Percentiles rank a stretch among this genome's conserved stretches.
phyloP scores from a whole-genome alignment of 495 filamentous ascomycete genomes.

The Astrothelium macrocarpum region DNA sequence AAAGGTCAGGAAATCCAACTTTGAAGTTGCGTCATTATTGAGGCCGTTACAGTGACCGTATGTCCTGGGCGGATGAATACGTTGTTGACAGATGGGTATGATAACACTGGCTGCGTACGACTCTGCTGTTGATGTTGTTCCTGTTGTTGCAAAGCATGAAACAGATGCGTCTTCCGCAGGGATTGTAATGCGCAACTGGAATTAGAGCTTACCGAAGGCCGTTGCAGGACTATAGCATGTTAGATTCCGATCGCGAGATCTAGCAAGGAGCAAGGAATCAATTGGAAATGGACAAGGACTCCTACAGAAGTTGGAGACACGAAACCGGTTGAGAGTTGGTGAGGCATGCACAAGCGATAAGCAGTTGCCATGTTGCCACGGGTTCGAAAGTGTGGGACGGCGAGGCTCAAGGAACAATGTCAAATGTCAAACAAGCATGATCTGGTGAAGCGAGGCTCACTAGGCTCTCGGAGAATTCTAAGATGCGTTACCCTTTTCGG shows the following conservation, averaged over 20 bases:
- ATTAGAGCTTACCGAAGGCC: background rate
- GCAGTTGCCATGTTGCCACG: background rate
- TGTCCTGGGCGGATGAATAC: background rate
- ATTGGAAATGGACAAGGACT: background rate
- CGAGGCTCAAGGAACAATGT: background rate
- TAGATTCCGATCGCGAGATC: background rate
- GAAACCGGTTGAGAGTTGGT: background rate
- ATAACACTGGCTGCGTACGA: background rate
- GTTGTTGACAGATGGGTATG: background rate
- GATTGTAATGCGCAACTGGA: background rate
- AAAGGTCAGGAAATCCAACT: background rate
- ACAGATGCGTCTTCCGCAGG: background rate
- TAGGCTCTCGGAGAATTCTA: background rate
- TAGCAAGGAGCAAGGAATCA: background rate
- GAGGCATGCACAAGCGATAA: background rate
- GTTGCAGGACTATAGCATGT: background rate
- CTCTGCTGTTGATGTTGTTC: background rate
- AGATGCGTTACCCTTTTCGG: background rate
- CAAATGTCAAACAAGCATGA: background rate
- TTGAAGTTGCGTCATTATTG: background rate
- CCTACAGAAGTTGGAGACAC: background rate
- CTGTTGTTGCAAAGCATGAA: conserved; percentile 2
- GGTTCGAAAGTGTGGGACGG: background rate
- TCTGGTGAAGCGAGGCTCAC: background rate
- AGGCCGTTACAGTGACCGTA: background rate